A percentile compares a stretch with the other conserved stretches of the same genome.
phyloP scores from a whole-genome alignment of 2,329 filamentous ascomycete genomes.

The Arthrinium puccinioides region DNA sequence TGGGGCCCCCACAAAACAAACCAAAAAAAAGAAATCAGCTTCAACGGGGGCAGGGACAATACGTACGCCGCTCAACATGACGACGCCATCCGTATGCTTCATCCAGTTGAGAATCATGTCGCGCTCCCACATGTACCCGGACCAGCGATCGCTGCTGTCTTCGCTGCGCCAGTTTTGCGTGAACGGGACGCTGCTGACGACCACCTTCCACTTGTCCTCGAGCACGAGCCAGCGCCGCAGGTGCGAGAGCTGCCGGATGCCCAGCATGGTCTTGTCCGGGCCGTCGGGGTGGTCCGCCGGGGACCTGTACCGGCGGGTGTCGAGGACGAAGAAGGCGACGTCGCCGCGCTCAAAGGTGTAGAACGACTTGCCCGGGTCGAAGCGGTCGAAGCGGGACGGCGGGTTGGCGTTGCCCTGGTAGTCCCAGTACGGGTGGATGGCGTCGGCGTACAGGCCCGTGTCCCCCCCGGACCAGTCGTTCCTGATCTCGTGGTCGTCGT shows the following conservation, averaged over 20 bases:
- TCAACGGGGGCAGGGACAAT: neutral
- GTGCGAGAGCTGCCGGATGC: conserved; percentile 48
- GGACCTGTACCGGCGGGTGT: conserved; percentile 53
- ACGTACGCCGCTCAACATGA: conserved; percentile 53
- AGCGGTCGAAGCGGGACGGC: conserved; percentile 29
- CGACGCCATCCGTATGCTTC: conserved; percentile 56
- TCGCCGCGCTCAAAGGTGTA: conserved; percentile 60
- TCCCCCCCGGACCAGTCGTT: conserved; percentile 64
- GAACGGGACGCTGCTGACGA: conserved; percentile 60
- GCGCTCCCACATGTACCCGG: conserved; percentile 57
- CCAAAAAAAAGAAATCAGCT: neutral
- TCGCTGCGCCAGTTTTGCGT: conserved; percentile 62
- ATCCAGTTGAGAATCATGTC: conserved; percentile 55
- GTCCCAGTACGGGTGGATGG: conserved; percentile 55
- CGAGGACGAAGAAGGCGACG: conserved; percentile 59
- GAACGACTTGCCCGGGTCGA: conserved; percentile 42
- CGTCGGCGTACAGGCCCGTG: conserved; percentile 53
- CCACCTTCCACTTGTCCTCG: conserved; percentile 49
- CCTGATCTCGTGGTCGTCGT: conserved; percentile 64
- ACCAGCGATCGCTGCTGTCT: conserved; percentile 56
- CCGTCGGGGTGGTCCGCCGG: conserved; percentile 32
- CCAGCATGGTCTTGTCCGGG: conserved; percentile 47
- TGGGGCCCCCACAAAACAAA: neutral
- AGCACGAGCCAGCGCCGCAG: conserved; percentile 47
- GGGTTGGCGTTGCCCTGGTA: conserved; percentile 62